Conservation (phyloP, 768 basidiomycete genomes). For the Heimioporus sp. region DNA sequence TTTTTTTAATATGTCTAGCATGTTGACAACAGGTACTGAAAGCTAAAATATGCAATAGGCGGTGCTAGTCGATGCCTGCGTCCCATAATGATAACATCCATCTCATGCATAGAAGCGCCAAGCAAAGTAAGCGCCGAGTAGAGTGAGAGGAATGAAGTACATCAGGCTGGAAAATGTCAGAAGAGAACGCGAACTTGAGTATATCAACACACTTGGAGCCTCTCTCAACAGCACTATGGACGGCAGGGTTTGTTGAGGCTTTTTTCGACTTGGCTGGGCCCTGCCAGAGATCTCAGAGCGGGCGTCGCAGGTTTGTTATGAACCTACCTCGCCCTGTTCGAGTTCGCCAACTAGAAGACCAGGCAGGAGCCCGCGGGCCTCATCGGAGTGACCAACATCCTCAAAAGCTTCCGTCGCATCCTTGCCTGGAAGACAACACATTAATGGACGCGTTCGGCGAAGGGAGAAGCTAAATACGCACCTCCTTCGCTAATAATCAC, state of each 20-base stretch:
- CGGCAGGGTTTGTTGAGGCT: conserved; percentile 39
- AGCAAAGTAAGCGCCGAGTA: conserved; percentile 84
- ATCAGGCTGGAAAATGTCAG: conserved; percentile 49
- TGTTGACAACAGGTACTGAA: conserved; percentile 11
- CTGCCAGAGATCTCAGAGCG: conserved; percentile 30
- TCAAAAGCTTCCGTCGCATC: conserved; percentile 99
- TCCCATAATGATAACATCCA: not conserved
- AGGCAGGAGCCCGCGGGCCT: conserved; percentile 83
- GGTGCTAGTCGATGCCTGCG: not conserved
- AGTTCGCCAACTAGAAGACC: conserved; percentile 82
- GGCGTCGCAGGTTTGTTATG: not conserved
- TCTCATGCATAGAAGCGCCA: conserved; percentile 67
- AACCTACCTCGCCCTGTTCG: conserved; percentile 63
- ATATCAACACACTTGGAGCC: conserved; percentile 60
- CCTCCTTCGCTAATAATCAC: conserved; percentile 92
- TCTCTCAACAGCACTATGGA: conserved; percentile 52
- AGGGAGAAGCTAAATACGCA: conserved; percentile 40
- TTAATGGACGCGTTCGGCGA: not conserved
- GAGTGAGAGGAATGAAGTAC: conserved; percentile 80
- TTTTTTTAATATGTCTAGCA: conserved; percentile 18
- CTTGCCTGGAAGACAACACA: conserved; percentile 53
- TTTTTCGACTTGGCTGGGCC: conserved; percentile 52
- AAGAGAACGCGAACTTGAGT: conserved; percentile 2
- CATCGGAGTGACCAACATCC: conserved; percentile 98
- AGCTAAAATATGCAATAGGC: conserved; percentile 10